phyloP scores from a whole-genome alignment of 2,329 filamentous ascomycete genomes.

The Xylariaceae sp. region DNA sequence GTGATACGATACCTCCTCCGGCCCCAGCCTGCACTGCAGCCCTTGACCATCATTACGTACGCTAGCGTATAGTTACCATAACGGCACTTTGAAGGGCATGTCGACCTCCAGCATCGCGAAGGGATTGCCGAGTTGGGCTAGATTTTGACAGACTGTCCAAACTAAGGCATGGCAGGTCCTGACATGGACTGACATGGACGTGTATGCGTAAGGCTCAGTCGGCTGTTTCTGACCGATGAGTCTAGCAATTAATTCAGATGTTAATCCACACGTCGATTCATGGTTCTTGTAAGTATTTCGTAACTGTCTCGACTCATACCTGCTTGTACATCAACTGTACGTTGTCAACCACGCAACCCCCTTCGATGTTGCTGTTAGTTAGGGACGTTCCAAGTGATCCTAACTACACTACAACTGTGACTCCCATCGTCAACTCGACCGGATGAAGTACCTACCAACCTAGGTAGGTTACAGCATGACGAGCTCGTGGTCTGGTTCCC shows the following conservation, averaged over 20 bases:
- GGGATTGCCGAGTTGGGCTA: conserved; percentile 19
- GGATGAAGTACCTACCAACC: background rate
- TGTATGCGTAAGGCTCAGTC: conserved; percentile 1
- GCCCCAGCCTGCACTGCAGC: no score
- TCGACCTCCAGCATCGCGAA: conserved; percentile 16
- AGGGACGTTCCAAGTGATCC: background rate
- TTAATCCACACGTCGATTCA: background rate
- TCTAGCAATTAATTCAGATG: background rate
- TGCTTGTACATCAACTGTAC: no score
- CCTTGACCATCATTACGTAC: background rate
- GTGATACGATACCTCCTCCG: no score
- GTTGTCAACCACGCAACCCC: no score
- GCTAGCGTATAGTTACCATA: background rate
- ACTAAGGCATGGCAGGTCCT: background rate
- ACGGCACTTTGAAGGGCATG: conserved; percentile 12
- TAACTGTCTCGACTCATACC: no score
- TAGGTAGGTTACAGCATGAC: background rate
- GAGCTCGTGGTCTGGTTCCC: background rate
- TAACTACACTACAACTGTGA: no score
- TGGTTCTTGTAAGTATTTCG: background rate
- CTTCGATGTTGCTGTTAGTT: background rate
- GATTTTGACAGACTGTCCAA: background rate
- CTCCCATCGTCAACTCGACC: no score
- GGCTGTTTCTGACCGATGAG: background rate
- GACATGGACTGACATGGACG: background rate